Evolutionary conservation across 345 rosid species (phyloP), one percentile per base, ranked within the genome.

Genomic region (Brassica juncea): DNA sequence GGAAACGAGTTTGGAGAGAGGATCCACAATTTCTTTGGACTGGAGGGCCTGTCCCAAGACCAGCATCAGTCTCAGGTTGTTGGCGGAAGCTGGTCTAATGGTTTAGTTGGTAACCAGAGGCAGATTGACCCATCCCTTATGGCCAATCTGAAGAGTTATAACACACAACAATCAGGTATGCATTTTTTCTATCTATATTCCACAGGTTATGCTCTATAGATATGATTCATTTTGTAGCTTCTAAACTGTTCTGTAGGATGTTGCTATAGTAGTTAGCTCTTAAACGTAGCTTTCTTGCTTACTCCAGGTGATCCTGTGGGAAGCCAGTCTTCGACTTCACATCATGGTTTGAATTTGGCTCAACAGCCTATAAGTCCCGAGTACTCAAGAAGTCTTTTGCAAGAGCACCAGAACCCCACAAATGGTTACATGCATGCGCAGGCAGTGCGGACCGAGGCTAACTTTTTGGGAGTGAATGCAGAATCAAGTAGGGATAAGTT

Each of bases 391-490:
- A 19, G 19, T 19, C 19, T 19, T 19, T 19, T 19, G 19, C 19
- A 19, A 19, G 19, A 19, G 89, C 69, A 84, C 3, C 90, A 86
- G 76, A 77, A 87, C 71, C 70, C 85, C 32, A 70, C 80, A 71
- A 90, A 87, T 87, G 95, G 92, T 73, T 89, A 85, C 78, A 52
- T 88, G 79, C 92, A 82, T 66, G 95, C 63, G 66, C 91, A 80
- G 68, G 44, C 85, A 12, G 81, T 82, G 84, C 92, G 84, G 78
- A 82, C 74, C 83, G 91, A 86, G 58, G 83, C 87, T 61, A 89
- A 87, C 70, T 81, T 86, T 85, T 72, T 86, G 88, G 97, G 91
- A 82, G 42, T 84, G 84, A 89, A 84, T 83, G 57, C 84, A 77
- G 89, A 87, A 82, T 80, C 89, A 71, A 87, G 82, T 88, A 83